Evolutionary conservation across 2,329 filamentous ascomycete genomes (phyloP).

Genomic region (Paracoccidioides lutzii): DNA sequence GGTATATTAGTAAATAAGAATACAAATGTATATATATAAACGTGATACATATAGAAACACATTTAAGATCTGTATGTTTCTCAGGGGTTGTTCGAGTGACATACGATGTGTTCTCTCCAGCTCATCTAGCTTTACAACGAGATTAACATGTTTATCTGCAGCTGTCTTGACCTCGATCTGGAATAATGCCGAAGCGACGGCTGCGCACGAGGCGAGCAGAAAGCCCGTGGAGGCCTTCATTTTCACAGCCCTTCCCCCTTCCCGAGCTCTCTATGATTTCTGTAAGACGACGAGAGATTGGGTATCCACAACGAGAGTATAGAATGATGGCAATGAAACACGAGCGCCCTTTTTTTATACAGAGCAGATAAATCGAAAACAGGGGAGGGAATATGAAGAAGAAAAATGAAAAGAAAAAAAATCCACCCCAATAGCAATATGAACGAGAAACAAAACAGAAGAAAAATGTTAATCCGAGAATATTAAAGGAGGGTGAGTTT

Average conservation of each 20-base stretch:
- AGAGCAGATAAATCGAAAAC: background rate
- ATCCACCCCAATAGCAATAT: background rate
- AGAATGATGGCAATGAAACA: background rate
- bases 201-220: constrained; percentile 4
- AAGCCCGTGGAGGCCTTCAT: constrained; percentile 5
- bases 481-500: background rate
- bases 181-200: constrained; percentile 4
- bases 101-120: constrained; percentile 8
- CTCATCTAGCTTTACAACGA: constrained; percentile 6
- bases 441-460: background rate
- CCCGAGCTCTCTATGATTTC: background rate
- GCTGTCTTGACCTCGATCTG: constrained; percentile 6
- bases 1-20: background rate
- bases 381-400: background rate
- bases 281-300: background rate
- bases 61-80: no score
- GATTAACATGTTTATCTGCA: constrained; percentile 2
- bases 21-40: background rate
- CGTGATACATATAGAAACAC: no score
- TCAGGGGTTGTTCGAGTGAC: background rate
- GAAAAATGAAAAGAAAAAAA: background rate
- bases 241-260: background rate
- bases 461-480: background rate
- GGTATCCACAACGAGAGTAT: background rate
- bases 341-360: background rate